phyloP scores from a whole-genome alignment of 1,139 yeast species.

The Hanseniaspora sp. region DNA sequence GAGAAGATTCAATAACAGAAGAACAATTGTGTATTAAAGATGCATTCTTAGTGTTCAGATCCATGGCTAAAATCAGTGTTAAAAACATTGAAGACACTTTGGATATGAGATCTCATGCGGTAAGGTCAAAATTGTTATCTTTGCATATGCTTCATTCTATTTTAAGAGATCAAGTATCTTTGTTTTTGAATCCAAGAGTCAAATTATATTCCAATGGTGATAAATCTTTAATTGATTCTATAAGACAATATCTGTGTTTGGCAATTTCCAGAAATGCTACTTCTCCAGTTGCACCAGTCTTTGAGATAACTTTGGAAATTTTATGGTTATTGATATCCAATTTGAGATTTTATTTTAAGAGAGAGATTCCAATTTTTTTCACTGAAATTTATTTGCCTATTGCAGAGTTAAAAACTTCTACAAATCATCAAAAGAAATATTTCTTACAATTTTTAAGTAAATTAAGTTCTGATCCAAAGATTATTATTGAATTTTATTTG shows the following conservation, averaged over 20 bases:
- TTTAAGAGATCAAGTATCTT: slow-evolving; percentile 71
- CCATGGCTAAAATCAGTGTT: slow-evolving; percentile 86
- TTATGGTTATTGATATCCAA: slow-evolving; percentile 82
- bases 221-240: slow-evolving; percentile 61
- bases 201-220: slow-evolving; percentile 47
- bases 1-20: slow-evolving; percentile 31
- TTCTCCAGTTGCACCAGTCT: slow-evolving; percentile 81
- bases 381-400: slow-evolving; percentile 91
- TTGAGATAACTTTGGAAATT: slow-evolving; percentile 82
- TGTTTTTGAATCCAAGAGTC: slow-evolving; percentile 58
- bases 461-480: slow-evolving; percentile 77
- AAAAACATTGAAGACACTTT: slow-evolving; percentile 66
- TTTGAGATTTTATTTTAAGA: slow-evolving; percentile 74
- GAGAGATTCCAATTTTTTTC: slow-evolving; percentile 87
- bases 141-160: slow-evolving; percentile 81
- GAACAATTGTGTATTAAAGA: slow-evolving; percentile 71
- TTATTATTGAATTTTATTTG: slow-evolving; percentile 80
- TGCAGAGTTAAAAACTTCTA: slow-evolving; percentile 80
- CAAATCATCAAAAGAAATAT: slow-evolving; percentile 84
- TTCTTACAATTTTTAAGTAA: slow-evolving; percentile 68
- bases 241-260: slow-evolving; percentile 73
- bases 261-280: slow-evolving; percentile 87
- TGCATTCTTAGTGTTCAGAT: slow-evolving; percentile 83
- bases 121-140: slow-evolving; percentile 80
- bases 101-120: slow-evolving; percentile 84